phyloP scores from a whole-genome alignment of 768 basidiomycete genomes.

The Mycena floridula region DNA sequence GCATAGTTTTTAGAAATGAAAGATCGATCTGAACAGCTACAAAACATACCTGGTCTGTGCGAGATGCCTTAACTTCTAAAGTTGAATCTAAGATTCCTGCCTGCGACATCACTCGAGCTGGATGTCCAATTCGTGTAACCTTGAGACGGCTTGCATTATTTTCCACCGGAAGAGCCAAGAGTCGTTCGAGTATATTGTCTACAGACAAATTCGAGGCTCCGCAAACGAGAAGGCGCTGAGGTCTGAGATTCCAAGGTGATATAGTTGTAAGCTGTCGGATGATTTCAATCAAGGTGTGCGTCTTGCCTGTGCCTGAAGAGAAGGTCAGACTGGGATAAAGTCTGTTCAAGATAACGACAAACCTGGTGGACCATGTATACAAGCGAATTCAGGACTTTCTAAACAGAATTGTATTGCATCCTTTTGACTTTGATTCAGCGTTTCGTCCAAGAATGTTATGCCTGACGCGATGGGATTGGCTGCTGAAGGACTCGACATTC shows the following conservation, averaged over 20 bases:
- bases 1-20: constrained; percentile 11
- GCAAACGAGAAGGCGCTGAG: constrained; percentile 73
- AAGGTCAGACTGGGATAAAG: neutral
- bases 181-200: constrained; percentile 89
- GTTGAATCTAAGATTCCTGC: constrained; percentile 63
- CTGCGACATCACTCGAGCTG: constrained; percentile 81
- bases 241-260: constrained; percentile 40
- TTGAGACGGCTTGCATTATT: constrained; percentile 48
- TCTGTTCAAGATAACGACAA: neutral
- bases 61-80: constrained; percentile 64
- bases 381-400: constrained; percentile 74
- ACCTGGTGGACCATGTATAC: constrained; percentile 98
- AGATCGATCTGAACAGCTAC: neutral
- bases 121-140: constrained; percentile 91
- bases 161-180: constrained; percentile 53
- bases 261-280: constrained; percentile 72
- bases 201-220: constrained; percentile 93
- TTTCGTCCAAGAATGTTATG: constrained; percentile 66
- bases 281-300: constrained; percentile 90
- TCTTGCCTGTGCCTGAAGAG: constrained; percentile 80
- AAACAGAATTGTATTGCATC: constrained; percentile 81
- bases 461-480: constrained; percentile 28
- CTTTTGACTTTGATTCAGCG: constrained; percentile 80
- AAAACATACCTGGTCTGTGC: constrained; percentile 57
- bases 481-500: constrained; percentile 45